Evolutionary conservation across 2,329 filamentous ascomycete genomes (phyloP).

Genomic region (Ophiostoma novo-ulmi): DNA sequence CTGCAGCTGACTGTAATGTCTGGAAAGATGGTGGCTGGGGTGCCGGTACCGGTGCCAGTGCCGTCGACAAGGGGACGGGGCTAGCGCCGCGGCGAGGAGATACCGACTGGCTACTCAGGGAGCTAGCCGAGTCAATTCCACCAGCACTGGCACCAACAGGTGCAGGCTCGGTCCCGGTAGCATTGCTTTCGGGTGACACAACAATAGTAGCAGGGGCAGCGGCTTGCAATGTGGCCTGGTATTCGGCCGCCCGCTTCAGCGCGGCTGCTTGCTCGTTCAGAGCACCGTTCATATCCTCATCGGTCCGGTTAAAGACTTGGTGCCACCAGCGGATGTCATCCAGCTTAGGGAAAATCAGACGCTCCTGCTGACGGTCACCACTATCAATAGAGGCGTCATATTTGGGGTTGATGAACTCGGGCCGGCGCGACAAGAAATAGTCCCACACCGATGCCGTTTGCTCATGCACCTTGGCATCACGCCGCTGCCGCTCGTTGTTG

Average conservation of each 20-base stretch:
- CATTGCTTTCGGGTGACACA: slow-evolving; percentile 44
- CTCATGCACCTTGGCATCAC: slow-evolving; percentile 62
- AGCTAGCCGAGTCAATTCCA: neutral
- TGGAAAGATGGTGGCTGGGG: slow-evolving; percentile 33
- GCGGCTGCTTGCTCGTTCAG: slow-evolving; percentile 46
- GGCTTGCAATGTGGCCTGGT: slow-evolving; percentile 28
- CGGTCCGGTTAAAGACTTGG: slow-evolving; percentile 76
- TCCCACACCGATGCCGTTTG: slow-evolving; percentile 88
- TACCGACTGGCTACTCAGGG: slow-evolving; percentile 26
- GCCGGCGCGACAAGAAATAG: slow-evolving; percentile 77
- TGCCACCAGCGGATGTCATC: slow-evolving; percentile 90
- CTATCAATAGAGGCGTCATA: slow-evolving; percentile 76
- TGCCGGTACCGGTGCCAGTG: slow-evolving; percentile 27
- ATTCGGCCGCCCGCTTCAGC: slow-evolving; percentile 37
- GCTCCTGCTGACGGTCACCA: slow-evolving; percentile 69
- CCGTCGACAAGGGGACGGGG: slow-evolving; percentile 33
- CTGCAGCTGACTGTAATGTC: slow-evolving; percentile 24
- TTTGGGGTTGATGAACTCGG: slow-evolving; percentile 75
- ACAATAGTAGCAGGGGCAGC: slow-evolving; percentile 20
- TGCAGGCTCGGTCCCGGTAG: neutral
- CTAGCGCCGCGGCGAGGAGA: slow-evolving; percentile 34
- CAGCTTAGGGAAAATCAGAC: slow-evolving; percentile 73
- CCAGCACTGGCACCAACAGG: slow-evolving; percentile 14
- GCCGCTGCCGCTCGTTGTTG: slow-evolving; percentile 86
- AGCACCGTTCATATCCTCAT: slow-evolving; percentile 86